Evolutionary conservation across 1,284 basidiomycete genomes (phyloP), one percentile per base, ranked within the genome.

Genomic region (Wolfiporia cocos): DNA sequence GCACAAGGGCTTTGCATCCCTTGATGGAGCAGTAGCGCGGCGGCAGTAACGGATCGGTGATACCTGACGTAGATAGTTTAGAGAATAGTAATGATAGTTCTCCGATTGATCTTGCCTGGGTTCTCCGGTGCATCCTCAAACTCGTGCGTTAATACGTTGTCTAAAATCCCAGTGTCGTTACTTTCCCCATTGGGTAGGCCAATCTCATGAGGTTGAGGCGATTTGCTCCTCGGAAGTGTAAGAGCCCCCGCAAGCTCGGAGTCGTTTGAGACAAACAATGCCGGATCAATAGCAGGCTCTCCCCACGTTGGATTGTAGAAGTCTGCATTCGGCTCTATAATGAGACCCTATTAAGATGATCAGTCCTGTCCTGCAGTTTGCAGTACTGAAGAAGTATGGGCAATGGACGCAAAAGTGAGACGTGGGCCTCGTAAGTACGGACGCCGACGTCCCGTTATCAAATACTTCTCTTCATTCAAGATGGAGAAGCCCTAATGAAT

Each of bases 1-100:
- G 39, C 21, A 65, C 52, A 40, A 68, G 52, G 3, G 59, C 59
- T 50, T 71, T 74, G 56, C 76, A 78, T 14, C 74, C 74, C 52
- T 74, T 76, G 46, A 77, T 71, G 4, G 74, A 73, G 48, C 74
- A 77, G 44, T 59, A 68, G 12, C 70, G 64, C 4, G 57, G 56
- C 10, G 61, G 56, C 2, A 57, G 49, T 20, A 48, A 44, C 19
- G 44, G 44, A 34, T 50, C 50, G 18, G 39, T 33, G 18, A 40
- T 30, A 15, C 43, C 42, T 11, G 46, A 42, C 2, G 41, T 41
- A 9, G 44, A 49, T 11, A 44, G 42, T 1, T 55, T 50, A 17
- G 45, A 50, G 4, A 49, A 22, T n/a, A 48, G 46, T 1, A 47
- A 47, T 2, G 48, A 52, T 4, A 48, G 44, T 19, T 40, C 46